Evolutionary conservation across 805 yeast genomes (phyloP), one percentile per base, ranked within the genome.

Genomic region (Myxozyma geophila): DNA sequence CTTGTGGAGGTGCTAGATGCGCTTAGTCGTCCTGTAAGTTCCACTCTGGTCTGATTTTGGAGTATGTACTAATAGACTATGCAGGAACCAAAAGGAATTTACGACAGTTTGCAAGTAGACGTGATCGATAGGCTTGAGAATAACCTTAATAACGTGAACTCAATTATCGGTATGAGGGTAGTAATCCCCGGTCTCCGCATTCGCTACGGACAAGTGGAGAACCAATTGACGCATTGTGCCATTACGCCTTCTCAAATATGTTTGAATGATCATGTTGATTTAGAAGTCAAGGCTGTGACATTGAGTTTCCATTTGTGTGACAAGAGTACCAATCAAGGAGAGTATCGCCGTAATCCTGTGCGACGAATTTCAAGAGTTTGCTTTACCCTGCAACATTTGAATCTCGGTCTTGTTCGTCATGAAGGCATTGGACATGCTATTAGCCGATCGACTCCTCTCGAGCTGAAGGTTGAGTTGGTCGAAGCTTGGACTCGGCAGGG

Each of bases 51-150:
- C 17, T 40, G 4, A 15, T 41, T 13, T 28, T 39, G 5, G 35
- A 9, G 19, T 52, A 6, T 17, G 36, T 40, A 13, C 28, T 37
- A 19, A 37, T 39, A 17, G 17, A 35, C 12, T 17, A 78, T 28
- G 39, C 39, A 53, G 57, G 57, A 53, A n/a, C 57, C 57, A 7
- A 9, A 48, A 10, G 49, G n/a, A 28, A 53, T 53, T n/a, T 53
- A 53, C 69, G 97, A 92, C 73, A 73, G 74, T 17, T 75, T 91
- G 15, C 96, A 92, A 63, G 73, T 83, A 17, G 83, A 84, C 9
- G 82, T 88, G 1, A 79, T 89, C 12, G 74, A 75, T 40, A 75
- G 77, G 8, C 73, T 89, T 33, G 75, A 78, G 33, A 35, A 48
- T 12, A 72, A 76, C 23, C 70, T 81, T 51, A 60, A 69, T 4